These are phyloP conservation scores for Arabidopsis hybrid DNA, from an alignment of 441 rosid genomes.

Conservation along the genomic window DNA sequence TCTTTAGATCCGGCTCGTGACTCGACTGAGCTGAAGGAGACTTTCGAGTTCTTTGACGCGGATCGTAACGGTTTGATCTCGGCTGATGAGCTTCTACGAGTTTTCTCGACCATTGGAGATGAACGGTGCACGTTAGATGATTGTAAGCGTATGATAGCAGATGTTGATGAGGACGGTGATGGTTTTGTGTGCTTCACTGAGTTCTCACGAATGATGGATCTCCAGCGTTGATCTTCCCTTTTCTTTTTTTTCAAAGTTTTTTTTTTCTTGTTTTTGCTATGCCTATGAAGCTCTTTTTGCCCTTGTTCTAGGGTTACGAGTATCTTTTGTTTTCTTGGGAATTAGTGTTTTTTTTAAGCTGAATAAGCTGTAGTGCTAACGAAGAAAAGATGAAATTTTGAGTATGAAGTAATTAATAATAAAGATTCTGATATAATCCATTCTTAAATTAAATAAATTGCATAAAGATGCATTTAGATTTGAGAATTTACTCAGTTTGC, in stretches of 20 bases:
- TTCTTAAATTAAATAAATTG: neutral
- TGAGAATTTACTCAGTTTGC: constrained; percentile 27
- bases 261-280: neutral
- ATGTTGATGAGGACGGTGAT: constrained; percentile 69
- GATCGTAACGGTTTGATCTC: constrained; percentile 81
- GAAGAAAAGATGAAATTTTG: constrained; percentile 10
- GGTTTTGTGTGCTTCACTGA: constrained; percentile 91
- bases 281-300: constrained; percentile 32
- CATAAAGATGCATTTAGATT: constrained; percentile 9
- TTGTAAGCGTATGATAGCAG: constrained; percentile 82
- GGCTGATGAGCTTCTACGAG: constrained; percentile 72
- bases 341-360: neutral
- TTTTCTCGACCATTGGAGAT: constrained; percentile 62
- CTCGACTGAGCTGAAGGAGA: constrained; percentile 68
- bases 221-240: constrained; percentile 39
- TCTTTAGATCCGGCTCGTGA: constrained; percentile 38
- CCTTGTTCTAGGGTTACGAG: constrained; percentile 27
- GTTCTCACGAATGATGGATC: constrained; percentile 81
- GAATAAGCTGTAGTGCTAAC: neutral
- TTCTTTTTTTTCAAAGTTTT: neutral
- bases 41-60: constrained; percentile 78
- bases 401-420: too few species aligned
- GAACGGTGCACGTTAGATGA: constrained; percentile 81
- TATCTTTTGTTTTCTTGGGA: constrained; percentile 17
- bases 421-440: neutral